Conservation (phyloP, 148 eudicot genomes). For the Rhododendron kiyosumense region DNA sequence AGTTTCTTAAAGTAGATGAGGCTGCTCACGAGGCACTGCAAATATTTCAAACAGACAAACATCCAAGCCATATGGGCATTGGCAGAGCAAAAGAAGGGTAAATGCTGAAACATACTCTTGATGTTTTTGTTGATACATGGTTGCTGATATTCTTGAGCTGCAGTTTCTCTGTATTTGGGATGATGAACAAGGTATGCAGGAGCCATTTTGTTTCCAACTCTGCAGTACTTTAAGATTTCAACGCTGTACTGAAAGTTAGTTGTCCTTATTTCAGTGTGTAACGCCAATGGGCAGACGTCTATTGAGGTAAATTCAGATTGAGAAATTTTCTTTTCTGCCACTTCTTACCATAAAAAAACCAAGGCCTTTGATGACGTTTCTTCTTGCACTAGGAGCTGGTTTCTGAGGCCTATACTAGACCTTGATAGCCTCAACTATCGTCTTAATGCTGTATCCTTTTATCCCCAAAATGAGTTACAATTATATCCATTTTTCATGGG, state of each 20-base stretch:
- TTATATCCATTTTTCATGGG: background rate
- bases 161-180: conserved; percentile 98
- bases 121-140: conserved; percentile 14
- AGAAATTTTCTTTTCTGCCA: background rate
- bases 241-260: conserved; percentile 9
- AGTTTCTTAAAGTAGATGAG: conserved; percentile 89
- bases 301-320: conserved; percentile 48
- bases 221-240: conserved; percentile 3
- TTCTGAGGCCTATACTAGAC: conserved; percentile 85
- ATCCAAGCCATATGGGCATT: conserved; percentile 99
- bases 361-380: conserved; percentile 18
- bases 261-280: conserved; percentile 60
- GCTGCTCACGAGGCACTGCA: conserved; percentile 92
- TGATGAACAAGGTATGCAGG: conserved; percentile 87
- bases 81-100: conserved; percentile 99
- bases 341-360: background rate
- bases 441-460: conserved; percentile 92
- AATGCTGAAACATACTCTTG: conserved; percentile 13
- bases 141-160: conserved; percentile 14
- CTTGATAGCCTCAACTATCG: conserved; percentile 71
- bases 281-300: conserved; percentile 96
- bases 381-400: conserved; percentile 69
- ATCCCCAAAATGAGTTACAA: background rate
- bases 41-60: conserved; percentile 92
- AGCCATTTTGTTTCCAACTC: conserved; percentile 3